Conservation (phyloP, 371 early-diverging fungal species). For the Sporodiniella umbellata region DNA sequence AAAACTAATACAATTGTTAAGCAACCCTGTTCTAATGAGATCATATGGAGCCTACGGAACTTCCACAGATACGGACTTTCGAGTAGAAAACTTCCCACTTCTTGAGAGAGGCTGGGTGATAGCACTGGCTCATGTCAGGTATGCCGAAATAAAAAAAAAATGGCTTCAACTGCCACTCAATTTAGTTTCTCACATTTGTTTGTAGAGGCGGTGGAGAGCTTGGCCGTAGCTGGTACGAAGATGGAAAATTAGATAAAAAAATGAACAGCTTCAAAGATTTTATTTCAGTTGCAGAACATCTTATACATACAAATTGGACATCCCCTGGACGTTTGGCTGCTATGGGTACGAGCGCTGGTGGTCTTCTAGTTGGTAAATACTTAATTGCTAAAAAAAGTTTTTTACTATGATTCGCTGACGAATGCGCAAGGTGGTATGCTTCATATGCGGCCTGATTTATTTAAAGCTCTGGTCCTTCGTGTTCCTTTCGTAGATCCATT, state of each 20-base stretch:
- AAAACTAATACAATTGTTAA: too few relatives aligned
- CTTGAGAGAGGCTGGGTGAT: conserved; percentile 81
- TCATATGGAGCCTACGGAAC: conserved; percentile 89
- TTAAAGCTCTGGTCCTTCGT: conserved; percentile 73
- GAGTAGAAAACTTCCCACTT: conserved; percentile 75
- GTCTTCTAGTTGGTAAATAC: conserved; percentile 53
- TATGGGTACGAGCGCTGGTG: conserved; percentile 80
- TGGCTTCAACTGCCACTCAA: background rate
- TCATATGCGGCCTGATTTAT: conserved; percentile 73
- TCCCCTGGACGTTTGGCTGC: conserved; percentile 54
- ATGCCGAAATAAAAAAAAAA: conserved; percentile 1
- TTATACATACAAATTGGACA: conserved; percentile 54
- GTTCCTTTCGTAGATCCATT: conserved; percentile 88
- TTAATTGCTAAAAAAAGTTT: too few relatives aligned
- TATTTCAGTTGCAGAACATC: conserved; percentile 62
- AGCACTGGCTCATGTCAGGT: conserved; percentile 83
- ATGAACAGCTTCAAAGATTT: conserved; percentile 70
- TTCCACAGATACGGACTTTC: conserved; percentile 74
- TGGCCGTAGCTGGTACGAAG: conserved; percentile 74
- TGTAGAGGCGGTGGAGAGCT: conserved; percentile 80
- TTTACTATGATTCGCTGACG: background rate
- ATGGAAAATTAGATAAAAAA: conserved; percentile 68
- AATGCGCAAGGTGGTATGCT: conserved; percentile 53
- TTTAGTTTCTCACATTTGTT: background rate
- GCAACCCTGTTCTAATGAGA: conserved; percentile 71